Percentiles rank a stretch among this genome's conserved stretches.
phyloP scores from a whole-genome alignment of 306 rosid genomes.

The Vigna radiata region DNA sequence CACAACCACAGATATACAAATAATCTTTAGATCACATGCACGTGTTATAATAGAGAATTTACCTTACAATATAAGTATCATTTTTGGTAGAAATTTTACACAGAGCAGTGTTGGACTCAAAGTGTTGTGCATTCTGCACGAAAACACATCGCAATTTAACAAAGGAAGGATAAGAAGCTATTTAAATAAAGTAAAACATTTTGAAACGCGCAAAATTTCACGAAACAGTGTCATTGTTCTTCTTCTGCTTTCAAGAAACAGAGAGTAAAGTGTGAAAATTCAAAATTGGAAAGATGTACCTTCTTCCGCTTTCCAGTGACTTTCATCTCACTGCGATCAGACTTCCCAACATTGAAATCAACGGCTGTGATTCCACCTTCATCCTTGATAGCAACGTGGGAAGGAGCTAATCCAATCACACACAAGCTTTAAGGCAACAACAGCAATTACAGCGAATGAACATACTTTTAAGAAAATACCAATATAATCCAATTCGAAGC shows the following conservation, averaged over 20 bases:
- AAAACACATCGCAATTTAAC: constrained; percentile 36
- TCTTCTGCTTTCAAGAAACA: not conserved
- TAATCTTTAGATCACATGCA: not conserved
- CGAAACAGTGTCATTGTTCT: not conserved
- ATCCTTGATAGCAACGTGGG: constrained; percentile 82
- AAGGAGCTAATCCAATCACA: constrained; percentile 86
- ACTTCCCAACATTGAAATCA: constrained; percentile 94
- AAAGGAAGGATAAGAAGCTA: not conserved
- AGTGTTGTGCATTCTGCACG: constrained; percentile 84
- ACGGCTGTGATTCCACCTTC: constrained; percentile 75
- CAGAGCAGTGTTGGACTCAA: constrained; percentile 85
- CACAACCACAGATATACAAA: not conserved
- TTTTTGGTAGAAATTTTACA: constrained; percentile 79
- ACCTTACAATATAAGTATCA: constrained; percentile 82
- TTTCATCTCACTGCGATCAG: constrained; percentile 85
- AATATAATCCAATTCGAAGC: not conserved
- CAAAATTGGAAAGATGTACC: constrained; percentile 49
- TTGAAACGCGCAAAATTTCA: constrained; percentile 1
- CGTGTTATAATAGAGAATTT: constrained; percentile 15
- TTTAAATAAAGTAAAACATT: not conserved
- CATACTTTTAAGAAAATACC: not conserved
- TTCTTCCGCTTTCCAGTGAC: constrained; percentile 97
- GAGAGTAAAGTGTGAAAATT: not conserved
- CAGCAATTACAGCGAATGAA: not conserved
- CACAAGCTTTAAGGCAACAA: constrained; percentile 68